Percentiles rank a stretch among this genome's conserved stretches.
Evolutionary conservation across 192 early-diverging fungal species (phyloP).

Genomic region (Thamnidium elegans): DNA sequence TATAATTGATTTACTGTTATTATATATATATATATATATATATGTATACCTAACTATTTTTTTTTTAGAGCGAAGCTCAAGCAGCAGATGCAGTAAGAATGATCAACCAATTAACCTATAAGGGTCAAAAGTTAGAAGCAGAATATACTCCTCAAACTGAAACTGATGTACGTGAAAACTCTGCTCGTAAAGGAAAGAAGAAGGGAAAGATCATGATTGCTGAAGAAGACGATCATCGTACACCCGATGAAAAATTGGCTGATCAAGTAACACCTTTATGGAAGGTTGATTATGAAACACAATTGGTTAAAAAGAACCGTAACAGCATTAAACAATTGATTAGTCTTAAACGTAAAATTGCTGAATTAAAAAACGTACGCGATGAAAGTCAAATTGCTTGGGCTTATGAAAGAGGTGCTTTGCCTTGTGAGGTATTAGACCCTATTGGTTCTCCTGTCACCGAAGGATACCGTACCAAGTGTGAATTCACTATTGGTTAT

Average conservation of each 20-base stretch:
- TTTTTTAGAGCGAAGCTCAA: no score
- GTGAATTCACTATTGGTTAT: conserved; percentile 71
- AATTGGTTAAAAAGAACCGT: conserved; percentile 50
- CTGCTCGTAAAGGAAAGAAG: not conserved
- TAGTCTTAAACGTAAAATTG: conserved; percentile 24
- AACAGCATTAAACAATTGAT: conserved; percentile 19
- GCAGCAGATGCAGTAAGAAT: no score
- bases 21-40: not conserved
- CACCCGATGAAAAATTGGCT: conserved; percentile 57
- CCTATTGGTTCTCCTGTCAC: conserved; percentile 55
- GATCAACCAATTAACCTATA: no score
- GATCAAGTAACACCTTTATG: conserved; percentile 73
- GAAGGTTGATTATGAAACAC: conserved; percentile 57
- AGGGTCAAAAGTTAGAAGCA: no score
- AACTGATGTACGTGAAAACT: no score
- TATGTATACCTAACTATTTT: no score
- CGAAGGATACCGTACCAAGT: conserved; percentile 71
- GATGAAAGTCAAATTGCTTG: conserved; percentile 31
- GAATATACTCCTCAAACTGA: no score
- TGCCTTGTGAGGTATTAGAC: conserved; percentile 30
- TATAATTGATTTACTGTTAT: not conserved
- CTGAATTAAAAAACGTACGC: conserved; percentile 9
- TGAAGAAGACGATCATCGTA: conserved; percentile 36
- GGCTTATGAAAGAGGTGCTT: conserved; percentile 10
- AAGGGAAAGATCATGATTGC: not conserved